These are phyloP conservation scores for Neoboletus magnificus DNA, from an alignment of 768 basidiomycete species.

Conservation along the genomic window DNA sequence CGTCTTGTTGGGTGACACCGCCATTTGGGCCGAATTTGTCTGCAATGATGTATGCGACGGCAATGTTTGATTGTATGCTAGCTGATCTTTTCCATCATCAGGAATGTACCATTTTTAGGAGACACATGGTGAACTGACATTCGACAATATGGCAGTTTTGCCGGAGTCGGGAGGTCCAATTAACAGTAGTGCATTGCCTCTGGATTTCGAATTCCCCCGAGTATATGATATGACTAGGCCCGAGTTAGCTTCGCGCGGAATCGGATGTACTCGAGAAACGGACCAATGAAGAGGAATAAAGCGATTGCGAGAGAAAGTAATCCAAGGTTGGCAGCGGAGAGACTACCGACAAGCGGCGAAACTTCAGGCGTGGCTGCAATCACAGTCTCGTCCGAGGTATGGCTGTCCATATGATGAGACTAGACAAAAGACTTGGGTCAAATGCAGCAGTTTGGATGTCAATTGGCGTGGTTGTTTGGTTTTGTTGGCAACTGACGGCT, in stretches of 20 bases:
- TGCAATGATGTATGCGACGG: constrained; percentile 79
- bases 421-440: neutral
- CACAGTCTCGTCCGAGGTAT: constrained; percentile 4
- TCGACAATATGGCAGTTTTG: constrained; percentile 74
- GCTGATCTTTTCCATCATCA: constrained; percentile 38
- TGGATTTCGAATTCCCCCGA: constrained; percentile 41
- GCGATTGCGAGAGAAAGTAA: constrained; percentile 45
- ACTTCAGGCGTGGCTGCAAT: constrained; percentile 33
- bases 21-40: constrained; percentile 53
- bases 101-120: neutral
- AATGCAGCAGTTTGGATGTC: neutral
- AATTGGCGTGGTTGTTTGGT: constrained; percentile 18
- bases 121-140: constrained; percentile 42
- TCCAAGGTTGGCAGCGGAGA: constrained; percentile 39
- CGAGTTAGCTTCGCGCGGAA: constrained; percentile 14
- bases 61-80: constrained; percentile 59
- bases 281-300: constrained; percentile 42
- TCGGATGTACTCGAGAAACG: constrained; percentile 18
- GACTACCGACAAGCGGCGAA: constrained; percentile 31
- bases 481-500: constrained; percentile 10
- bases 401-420: constrained; percentile 14
- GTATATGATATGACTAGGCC: constrained; percentile 45
- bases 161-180: constrained; percentile 74
- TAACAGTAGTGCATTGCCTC: constrained; percentile 66
- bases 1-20: constrained; percentile 41